Evolutionary conservation across 176 grass and related monocot genomes (phyloP), one percentile per base, ranked within the genome.

Genomic region (Musa troglodytarum): DNA sequence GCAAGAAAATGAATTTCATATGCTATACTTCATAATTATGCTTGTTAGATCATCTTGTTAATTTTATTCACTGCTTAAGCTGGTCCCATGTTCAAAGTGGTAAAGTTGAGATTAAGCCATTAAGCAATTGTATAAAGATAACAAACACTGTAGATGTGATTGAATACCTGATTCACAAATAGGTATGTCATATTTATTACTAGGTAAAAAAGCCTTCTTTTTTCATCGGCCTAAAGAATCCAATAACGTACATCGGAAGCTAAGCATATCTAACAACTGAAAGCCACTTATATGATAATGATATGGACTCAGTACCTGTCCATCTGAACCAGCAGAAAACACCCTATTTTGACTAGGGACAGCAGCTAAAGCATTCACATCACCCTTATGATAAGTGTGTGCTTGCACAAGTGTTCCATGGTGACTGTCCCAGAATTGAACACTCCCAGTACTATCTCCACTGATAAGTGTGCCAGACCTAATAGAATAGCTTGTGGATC

Each of bases 291-390:
- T 49, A 17, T 50, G 17, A 43, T 50, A 17, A 19, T 1, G 55
- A 62, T 9, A 69, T 52, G 6, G 68, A 70, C 26, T 72, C 85
- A 81, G 69, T 85, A 99, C 96, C 96, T 99, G 91, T 62, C 96
- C 96, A 86, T 99, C 96, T 67, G 96, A 92, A 79, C 96, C 96
- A 80, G 96, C 86, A 57, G 96, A 99, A 82, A 99, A 99, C 14
- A 99, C 76, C 68, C 86, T 87, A 79, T 82, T 92, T 78, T 92
- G 91, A 81, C 75, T 79, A 75, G 96, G 91, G 81, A 85, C 65
- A 89, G 91, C 74, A 78, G 88, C 84, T 75, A 99, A 72, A 29
- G 96, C 96, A 81, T 85, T 86, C 43, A 99, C 96, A 19, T 99
- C 88, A 12, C 88, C 96, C 49, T 89, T 87, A 82, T 99, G 96